Conservation (phyloP, 495 filamentous ascomycete genomes). For the Podospora fimiseda region DNA sequence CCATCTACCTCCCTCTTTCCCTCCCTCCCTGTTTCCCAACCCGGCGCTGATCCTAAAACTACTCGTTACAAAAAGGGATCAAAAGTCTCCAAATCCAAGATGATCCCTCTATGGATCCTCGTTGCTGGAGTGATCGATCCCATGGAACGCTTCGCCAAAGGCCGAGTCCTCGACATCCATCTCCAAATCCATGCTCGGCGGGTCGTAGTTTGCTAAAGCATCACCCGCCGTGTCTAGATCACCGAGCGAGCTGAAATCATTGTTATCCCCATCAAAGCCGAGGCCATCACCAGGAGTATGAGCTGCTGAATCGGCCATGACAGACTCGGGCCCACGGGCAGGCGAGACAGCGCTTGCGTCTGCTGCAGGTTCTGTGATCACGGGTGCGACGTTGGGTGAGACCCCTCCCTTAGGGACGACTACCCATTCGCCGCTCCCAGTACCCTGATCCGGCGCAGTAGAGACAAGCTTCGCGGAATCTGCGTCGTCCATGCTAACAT, state of each 20-base stretch:
- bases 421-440: slow-evolving; percentile 48
- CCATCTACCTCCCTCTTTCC: not conserved
- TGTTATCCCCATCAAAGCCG: slow-evolving; percentile 37
- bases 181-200: slow-evolving; percentile 31
- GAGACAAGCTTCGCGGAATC: slow-evolving; percentile 11
- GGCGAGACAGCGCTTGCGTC: slow-evolving; percentile 12
- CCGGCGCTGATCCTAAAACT: not conserved
- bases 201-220: slow-evolving; percentile 38
- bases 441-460: slow-evolving; percentile 35
- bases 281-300: slow-evolving; percentile 29
- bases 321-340: slow-evolving; percentile 7
- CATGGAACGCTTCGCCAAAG: slow-evolving; percentile 53
- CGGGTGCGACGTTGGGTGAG: slow-evolving; percentile 13
- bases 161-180: slow-evolving; percentile 49
- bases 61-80: not conserved
- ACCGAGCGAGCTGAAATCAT: slow-evolving; percentile 48
- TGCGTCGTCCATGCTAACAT: slow-evolving; percentile 35
- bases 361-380: slow-evolving; percentile 9
- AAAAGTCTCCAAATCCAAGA: too few relatives aligned
- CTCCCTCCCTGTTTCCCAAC: not conserved
- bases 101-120: not conserved
- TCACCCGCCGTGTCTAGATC: slow-evolving; percentile 48
- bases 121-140: slow-evolving; percentile 29
- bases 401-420: slow-evolving; percentile 44
- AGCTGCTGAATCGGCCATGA: slow-evolving; percentile 34